Conservation (phyloP, 345 rosid species). For the Crucihimalaya himalaica region DNA sequence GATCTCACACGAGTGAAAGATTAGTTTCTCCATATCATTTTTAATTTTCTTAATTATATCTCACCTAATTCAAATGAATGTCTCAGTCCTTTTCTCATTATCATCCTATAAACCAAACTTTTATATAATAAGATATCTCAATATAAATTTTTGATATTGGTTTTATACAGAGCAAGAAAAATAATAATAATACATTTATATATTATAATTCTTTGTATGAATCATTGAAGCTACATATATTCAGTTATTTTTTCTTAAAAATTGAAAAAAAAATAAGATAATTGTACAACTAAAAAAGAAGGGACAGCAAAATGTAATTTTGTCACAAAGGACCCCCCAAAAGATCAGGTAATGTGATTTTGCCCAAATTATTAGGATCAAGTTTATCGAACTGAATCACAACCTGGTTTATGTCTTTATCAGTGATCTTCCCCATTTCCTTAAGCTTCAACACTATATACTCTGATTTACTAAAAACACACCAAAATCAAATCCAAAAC, state of each 20-base stretch:
- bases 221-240: conserved; percentile 18
- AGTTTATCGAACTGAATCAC: conserved; percentile 69
- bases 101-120: not conserved
- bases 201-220: conserved; percentile 26
- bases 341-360: conserved; percentile 82
- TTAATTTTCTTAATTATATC: not conserved
- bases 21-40: not conserved
- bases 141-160: not conserved
- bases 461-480: conserved; percentile 62
- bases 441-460: conserved; percentile 87
- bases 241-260: not conserved
- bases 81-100: not conserved
- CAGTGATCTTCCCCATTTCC: conserved; percentile 83
- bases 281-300: conserved; percentile 14
- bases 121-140: not conserved
- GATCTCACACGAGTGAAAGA: conserved; percentile 32
- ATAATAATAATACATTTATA: not conserved
- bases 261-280: not conserved
- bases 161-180: conserved; percentile 10
- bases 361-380: conserved; percentile 77
- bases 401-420: conserved; percentile 69
- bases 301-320: not conserved
- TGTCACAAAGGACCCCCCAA: conserved; percentile 28
- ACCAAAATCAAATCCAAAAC: conserved; percentile 5
- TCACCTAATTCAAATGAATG: conserved; percentile 18